Percentiles rank a stretch among this genome's conserved stretches.
These are phyloP conservation scores for Xylariaceae sp. DNA, from an alignment of 2,329 filamentous ascomycete species.

Conservation along the genomic window DNA sequence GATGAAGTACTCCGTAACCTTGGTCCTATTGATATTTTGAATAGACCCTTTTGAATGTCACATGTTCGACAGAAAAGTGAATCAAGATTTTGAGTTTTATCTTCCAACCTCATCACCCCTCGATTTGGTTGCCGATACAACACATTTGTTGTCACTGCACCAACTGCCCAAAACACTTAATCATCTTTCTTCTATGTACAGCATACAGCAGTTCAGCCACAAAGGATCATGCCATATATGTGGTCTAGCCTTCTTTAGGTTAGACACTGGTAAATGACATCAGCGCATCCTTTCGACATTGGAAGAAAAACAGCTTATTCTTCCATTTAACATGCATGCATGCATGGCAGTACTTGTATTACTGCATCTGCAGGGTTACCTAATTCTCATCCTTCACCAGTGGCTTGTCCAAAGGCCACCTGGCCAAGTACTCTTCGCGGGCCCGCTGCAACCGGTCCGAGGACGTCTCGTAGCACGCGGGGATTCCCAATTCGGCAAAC, in stretches of 20 bases:
- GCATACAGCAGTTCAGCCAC: too few species aligned
- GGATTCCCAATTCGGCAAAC: conserved; percentile 21
- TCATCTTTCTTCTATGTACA: too few species aligned
- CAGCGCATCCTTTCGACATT: conserved; percentile 1
- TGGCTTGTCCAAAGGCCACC: conserved; percentile 1
- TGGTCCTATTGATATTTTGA: not conserved
- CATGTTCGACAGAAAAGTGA: too few species aligned
- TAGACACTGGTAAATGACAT: conserved; percentile 6
- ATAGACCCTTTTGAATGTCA: too few species aligned
- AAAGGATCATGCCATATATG: too few species aligned
- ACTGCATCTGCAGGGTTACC: too few species aligned
- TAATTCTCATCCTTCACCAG: conserved; percentile 1
- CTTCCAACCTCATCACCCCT: not conserved
- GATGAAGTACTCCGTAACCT: conserved; percentile 4
- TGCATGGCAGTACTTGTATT: too few species aligned
- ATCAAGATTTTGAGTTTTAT: not conserved
- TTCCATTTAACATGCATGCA: too few species aligned
- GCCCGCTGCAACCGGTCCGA: conserved; percentile 16
- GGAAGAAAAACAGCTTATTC: not conserved
- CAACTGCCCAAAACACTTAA: too few species aligned
- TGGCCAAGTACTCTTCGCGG: not conserved
- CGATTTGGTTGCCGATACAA: too few species aligned
- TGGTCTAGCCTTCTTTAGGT: too few species aligned
- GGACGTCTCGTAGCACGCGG: conserved; percentile 21
- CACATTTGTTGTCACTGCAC: too few species aligned